Conservation (phyloP, 331 rosid genomes). For the Telfairia occidentalis region DNA sequence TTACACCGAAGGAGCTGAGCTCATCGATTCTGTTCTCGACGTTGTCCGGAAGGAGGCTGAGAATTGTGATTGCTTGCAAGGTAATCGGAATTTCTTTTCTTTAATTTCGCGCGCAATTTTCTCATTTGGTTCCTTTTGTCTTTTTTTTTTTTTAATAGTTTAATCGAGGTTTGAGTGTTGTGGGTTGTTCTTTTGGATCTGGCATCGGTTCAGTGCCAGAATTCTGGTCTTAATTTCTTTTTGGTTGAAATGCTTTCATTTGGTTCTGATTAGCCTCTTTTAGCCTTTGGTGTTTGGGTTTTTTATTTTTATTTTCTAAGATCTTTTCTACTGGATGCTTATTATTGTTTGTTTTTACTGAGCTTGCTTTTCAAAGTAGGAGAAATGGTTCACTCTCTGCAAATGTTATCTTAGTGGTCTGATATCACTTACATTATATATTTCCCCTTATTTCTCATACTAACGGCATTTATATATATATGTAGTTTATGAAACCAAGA, state of each 20-base stretch:
- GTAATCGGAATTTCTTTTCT: neutral
- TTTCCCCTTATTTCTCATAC: neutral
- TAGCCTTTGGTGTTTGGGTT: neutral
- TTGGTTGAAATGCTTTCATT: neutral
- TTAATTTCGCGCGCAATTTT: neutral
- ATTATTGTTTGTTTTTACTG: neutral
- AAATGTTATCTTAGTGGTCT: neutral
- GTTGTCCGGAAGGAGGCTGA: constrained; percentile 20
- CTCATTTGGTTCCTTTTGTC: neutral
- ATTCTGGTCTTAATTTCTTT: neutral
- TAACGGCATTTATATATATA: neutral
- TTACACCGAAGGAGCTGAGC: constrained; percentile 19
- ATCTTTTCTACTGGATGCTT: neutral
- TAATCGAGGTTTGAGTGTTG: neutral
- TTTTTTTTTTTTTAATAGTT: neutral
- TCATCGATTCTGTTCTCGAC: constrained; percentile 18
- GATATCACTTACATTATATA: neutral
- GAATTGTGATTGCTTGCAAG: constrained; percentile 19
- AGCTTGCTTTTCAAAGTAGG: neutral
- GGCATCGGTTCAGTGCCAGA: neutral
- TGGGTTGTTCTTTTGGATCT: neutral
- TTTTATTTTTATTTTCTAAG: neutral
- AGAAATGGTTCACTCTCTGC: neutral
- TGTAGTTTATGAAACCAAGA: neutral
- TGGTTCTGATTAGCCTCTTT: neutral